phyloP scores from a whole-genome alignment of 1,284 basidiomycete species.

The Leucoagaricus sp. region DNA sequence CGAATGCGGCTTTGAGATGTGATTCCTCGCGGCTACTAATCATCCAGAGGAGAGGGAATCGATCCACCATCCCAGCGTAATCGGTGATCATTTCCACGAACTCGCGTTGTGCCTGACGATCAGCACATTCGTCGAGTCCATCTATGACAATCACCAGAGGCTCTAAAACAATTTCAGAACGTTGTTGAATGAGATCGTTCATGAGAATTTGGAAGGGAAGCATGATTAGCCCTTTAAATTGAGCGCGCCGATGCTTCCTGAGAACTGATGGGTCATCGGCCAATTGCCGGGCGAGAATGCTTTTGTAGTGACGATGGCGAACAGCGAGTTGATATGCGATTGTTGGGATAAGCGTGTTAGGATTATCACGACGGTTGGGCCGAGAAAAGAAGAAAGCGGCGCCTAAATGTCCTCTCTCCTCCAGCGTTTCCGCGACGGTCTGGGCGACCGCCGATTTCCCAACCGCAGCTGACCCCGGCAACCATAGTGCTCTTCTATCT shows the following conservation, averaged over 20 bases:
- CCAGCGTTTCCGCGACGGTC: neutral
- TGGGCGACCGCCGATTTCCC: constrained; percentile 11
- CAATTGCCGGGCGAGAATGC: neutral
- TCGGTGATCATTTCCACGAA: constrained; percentile 1
- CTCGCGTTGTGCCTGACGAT: neutral
- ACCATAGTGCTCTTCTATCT: neutral
- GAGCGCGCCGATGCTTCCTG: neutral
- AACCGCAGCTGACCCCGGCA: neutral
- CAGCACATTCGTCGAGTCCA: constrained; percentile 4
- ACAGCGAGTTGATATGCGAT: constrained; percentile 1
- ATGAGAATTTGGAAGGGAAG: neutral
- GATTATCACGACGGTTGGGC: neutral
- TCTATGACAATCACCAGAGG: constrained; percentile 1
- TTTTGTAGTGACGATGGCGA: neutral
- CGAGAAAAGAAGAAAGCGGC: constrained; percentile 10
- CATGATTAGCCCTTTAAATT: constrained; percentile 1
- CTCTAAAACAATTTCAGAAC: neutral
- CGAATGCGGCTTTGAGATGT: neutral
- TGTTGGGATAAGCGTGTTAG: neutral
- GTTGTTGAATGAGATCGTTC: too few relatives aligned
- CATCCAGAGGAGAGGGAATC: constrained; percentile 5
- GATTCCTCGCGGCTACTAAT: constrained; percentile 4
- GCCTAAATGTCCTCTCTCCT: neutral
- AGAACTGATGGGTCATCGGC: neutral
- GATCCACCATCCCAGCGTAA: neutral